Base-by-base conservation (phyloP, 1,284 basidiomycete genomes). In the Malassezia arunalokei region DNA sequence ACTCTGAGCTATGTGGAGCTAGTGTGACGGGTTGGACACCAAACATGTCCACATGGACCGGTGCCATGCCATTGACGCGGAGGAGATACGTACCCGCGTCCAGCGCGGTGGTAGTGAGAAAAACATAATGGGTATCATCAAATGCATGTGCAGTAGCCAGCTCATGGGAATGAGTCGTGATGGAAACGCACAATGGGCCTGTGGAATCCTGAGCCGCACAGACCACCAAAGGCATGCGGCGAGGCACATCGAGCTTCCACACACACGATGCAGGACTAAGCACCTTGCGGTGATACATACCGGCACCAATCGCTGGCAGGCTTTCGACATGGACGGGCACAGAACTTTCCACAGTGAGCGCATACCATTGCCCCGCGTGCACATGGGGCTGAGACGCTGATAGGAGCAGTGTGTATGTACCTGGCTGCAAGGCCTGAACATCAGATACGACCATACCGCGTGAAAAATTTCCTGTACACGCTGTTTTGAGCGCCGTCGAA, bases 381-480 rank as follows among this genome's bases (percentile, higher is more conserved):
- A 24, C 7, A 2, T 40, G 30, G 14, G 52, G 41, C 3, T 43
- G 9, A 3, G 8, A 12, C 9, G 52, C 47, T 35, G 33, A 12
- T 2, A 50, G 8, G 1, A 55, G 33, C 9, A 50, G 20, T 8
- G 44, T 50, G 24, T 50, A 50, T 3, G 39, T 14, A 8, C 53
- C 53, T 1, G 53, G 53, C 38, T 55, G 53, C 3, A 55, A 12
- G 11, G 43, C 43, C n/a, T 7, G 31, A 5, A 33, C 40, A 17
- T 49, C 42, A 14, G 40, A 55, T n/a, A 49, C 38, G 1, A 43
- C 43, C 9, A 55, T 45, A n/a, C 48, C 47, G 20, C 43, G 53
- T 8, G 38, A 35, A 27, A 49, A 50, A 3, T 47, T 30, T 20
- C 44, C 47, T 20, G 46, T 55, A 28, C 29, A 37, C 6, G 53